Base-by-base conservation (phyloP, 805 yeast species). In the Saturnispora sekii region DNA sequence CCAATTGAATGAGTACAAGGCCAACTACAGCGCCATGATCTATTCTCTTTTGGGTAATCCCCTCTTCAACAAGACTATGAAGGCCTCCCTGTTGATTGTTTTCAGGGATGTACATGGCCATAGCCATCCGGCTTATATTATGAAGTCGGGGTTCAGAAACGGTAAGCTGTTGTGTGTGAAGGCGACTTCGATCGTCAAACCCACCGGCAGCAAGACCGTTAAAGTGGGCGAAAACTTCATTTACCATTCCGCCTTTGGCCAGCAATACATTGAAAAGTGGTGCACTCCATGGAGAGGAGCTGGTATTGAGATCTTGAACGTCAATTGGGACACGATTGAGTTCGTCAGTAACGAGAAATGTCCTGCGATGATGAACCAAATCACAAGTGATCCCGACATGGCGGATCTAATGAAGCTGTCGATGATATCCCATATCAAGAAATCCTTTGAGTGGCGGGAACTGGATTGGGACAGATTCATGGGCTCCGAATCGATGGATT, bases 1-100 rank as follows among this genome's bases (percentile, higher is more conserved):
- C 16, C 37, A 30, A 8, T 58, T 79, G 40, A 60, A 67, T 4
- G 69, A 69, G 36, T 79, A 74, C 49, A 72, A 70, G 49, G 57
- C 62, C 1, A 44, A 68, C 6, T 72, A 74, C 43, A 63, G 67
- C 0, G 60, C 69, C 14, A 65, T 84, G 42, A 67, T 79, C 36
- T 54, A 56, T 5, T 76, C 73, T 39, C 57, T 76, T n/a, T 61
- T 72, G 35, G 66, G 67, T 36, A 65, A 73, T 40, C 69, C 81
- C 1, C 55, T 68, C 2, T 62, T 74, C n/a, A 69, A 74, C 44
- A 67, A 68, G 31, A 62, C 70, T 15, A 61, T 84, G 42, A 67
- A 62, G 44, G 56, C 63, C 1, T 90, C 89, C 2, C 67, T 82
- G 48, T 56, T 83, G 40, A 54, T 84, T 43, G 68, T 80, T 5